Evolutionary conservation across 208 protist genomes (phyloP).

Genomic region (Zelonia costaricensis): DNA sequence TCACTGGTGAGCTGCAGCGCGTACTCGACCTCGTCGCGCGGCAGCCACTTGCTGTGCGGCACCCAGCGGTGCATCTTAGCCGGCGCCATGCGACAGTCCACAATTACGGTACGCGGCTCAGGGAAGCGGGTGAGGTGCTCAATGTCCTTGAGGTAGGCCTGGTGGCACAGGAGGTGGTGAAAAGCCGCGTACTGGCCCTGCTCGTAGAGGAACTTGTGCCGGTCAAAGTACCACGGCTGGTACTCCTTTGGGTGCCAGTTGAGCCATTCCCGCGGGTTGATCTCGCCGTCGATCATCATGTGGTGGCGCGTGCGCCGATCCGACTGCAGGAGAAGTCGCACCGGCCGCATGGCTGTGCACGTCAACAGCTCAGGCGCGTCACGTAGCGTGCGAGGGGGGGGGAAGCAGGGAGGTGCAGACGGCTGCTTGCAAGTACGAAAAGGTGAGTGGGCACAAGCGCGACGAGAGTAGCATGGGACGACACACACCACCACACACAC

Average conservation of each 20-base stretch:
- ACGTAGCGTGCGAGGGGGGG: too few relatives aligned
- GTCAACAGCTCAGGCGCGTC: too few relatives aligned
- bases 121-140: slow-evolving; percentile 71
- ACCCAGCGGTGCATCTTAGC: slow-evolving; percentile 89
- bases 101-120: slow-evolving; percentile 73
- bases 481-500: too few relatives aligned
- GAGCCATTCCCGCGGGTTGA: slow-evolving; percentile 91
- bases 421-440: too few relatives aligned
- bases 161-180: slow-evolving; percentile 87
- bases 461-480: too few relatives aligned
- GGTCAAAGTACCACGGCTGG: slow-evolving; percentile 93
- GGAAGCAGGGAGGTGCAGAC: too few relatives aligned
- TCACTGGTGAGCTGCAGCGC: slow-evolving; percentile 82
- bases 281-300: slow-evolving; percentile 89
- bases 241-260: slow-evolving; percentile 93
- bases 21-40: slow-evolving; percentile 90
- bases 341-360: slow-evolving; percentile 25
- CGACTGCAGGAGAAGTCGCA: slow-evolving; percentile 42
- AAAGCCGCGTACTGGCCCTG: slow-evolving; percentile 78
- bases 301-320: slow-evolving; percentile 89
- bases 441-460: too few relatives aligned
- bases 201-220: slow-evolving; percentile 92
- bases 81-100: slow-evolving; percentile 76
- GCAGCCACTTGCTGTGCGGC: slow-evolving; percentile 87
- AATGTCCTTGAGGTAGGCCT: slow-evolving; percentile 84